phyloP scores from a whole-genome alignment of 495 filamentous ascomycete genomes.

The Annulohypoxylon maeteangense region DNA sequence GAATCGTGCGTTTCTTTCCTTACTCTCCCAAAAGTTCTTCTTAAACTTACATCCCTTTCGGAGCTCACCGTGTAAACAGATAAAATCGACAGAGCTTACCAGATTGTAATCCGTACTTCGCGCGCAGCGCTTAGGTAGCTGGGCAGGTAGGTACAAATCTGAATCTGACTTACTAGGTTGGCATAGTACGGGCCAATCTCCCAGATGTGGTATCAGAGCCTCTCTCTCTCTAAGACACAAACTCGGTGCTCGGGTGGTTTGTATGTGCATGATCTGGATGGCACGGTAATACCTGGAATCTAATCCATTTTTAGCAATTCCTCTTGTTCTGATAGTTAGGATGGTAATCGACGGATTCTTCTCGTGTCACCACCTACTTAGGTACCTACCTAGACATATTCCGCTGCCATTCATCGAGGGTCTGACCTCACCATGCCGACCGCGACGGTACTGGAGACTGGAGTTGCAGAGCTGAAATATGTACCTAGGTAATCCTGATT shows the following conservation, averaged over 20 bases:
- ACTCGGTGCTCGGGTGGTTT: slow-evolving; percentile 15
- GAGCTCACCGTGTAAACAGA: slow-evolving; percentile 5
- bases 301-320: slow-evolving; percentile 39
- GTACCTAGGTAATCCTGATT: slow-evolving; percentile 17
- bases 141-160: background rate
- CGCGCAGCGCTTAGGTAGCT: background rate
- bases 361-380: slow-evolving; percentile 25
- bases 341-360: slow-evolving; percentile 28
- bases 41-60: slow-evolving; percentile 22
- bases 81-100: slow-evolving; percentile 1
- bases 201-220: slow-evolving; percentile 1
- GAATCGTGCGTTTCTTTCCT: background rate
- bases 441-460: background rate
- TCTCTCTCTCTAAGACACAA: slow-evolving; percentile 9
- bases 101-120: background rate
- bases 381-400: slow-evolving; percentile 1
- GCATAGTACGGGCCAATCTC: background rate
- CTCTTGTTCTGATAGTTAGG: slow-evolving; percentile 6
- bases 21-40: background rate
- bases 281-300: slow-evolving; percentile 27
- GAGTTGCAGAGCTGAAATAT: slow-evolving; percentile 25
- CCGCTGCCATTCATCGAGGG: slow-evolving; percentile 14
- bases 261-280: slow-evolving; percentile 43
- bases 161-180: background rate
- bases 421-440: slow-evolving; percentile 21